Evolutionary conservation across 106 monocot species (phyloP).

Genomic region (Dioscorea alata): DNA sequence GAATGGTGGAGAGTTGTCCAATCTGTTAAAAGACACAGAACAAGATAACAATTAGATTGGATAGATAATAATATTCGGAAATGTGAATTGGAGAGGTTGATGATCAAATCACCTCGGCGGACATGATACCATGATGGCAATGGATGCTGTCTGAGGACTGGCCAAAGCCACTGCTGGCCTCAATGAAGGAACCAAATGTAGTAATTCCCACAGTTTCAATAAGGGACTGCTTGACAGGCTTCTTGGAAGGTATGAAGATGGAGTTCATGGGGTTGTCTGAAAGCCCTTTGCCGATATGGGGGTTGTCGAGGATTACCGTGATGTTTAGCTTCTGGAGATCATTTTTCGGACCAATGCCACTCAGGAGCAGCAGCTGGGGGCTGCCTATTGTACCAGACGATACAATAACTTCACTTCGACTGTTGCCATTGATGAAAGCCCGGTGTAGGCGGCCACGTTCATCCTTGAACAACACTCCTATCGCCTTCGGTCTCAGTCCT

Average conservation of each 20-base stretch:
- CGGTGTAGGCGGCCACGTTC: slow-evolving; percentile 40
- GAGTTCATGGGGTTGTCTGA: slow-evolving; percentile 94
- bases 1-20: slow-evolving; percentile 82
- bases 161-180: slow-evolving; percentile 92
- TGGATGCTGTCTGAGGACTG: slow-evolving; percentile 84
- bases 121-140: slow-evolving; percentile 94
- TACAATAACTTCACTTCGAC: slow-evolving; percentile 56
- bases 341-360: slow-evolving; percentile 68
- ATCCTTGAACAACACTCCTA: slow-evolving; percentile 58
- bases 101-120: slow-evolving; percentile 59
- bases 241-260: slow-evolving; percentile 75
- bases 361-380: slow-evolving; percentile 81
- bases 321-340: slow-evolving; percentile 51
- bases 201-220: slow-evolving; percentile 94
- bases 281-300: slow-evolving; percentile 65
- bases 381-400: slow-evolving; percentile 80
- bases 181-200: slow-evolving; percentile 75
- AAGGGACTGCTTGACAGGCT: slow-evolving; percentile 64
- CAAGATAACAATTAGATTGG: too few relatives aligned
- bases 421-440: slow-evolving; percentile 15
- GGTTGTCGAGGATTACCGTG: slow-evolving; percentile 43
- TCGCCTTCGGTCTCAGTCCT: slow-evolving; percentile 35
- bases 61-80: too few relatives aligned
- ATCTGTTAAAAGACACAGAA: slow-evolving; percentile 25
- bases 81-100: too few relatives aligned